Percentiles rank a stretch among this genome's conserved stretches.
phyloP scores from a whole-genome alignment of 2,329 filamentous ascomycete genomes.

The Colletotrichum costaricense region DNA sequence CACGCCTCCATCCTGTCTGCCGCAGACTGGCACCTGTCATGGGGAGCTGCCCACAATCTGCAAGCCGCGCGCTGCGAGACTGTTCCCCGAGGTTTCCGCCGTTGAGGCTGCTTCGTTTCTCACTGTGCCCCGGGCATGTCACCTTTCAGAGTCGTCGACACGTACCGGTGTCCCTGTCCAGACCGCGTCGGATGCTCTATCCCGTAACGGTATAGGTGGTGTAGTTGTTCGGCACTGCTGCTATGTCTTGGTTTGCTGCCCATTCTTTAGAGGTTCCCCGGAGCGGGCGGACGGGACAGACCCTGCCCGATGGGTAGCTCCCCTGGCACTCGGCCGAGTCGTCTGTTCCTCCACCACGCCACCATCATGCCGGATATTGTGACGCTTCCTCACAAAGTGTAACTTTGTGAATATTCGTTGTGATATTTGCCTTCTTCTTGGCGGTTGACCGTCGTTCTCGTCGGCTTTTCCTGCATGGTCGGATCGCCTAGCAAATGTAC shows the following conservation, averaged over 20 bases:
- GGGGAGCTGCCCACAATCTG: not conserved
- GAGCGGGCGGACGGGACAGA: constrained; percentile 31
- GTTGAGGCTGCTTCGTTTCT: not conserved
- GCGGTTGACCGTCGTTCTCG: not conserved
- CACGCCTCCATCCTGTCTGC: not conserved
- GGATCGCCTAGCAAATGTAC: constrained; percentile 29
- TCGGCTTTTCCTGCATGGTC: constrained; percentile 26
- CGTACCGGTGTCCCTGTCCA: constrained; percentile 16
- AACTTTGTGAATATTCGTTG: not conserved
- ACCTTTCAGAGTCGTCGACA: not conserved
- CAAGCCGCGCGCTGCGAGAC: not conserved
- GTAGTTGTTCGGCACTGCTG: constrained; percentile 9
- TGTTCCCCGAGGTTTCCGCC: not conserved
- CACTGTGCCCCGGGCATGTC: not conserved
- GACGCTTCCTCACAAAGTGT: not conserved
- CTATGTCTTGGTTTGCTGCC: constrained; percentile 17
- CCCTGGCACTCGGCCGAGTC: constrained; percentile 29
- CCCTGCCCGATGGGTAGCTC: constrained; percentile 9
- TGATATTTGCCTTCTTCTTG: not conserved
- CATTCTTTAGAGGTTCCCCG: constrained; percentile 25
- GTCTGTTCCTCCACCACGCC: constrained; percentile 6
- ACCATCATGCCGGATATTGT: not conserved
- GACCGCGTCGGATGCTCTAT: constrained; percentile 1
- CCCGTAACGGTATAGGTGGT: constrained; percentile 10
- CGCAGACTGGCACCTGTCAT: not conserved